Evolutionary conservation across 2,329 filamentous ascomycete genomes (phyloP).

Genomic region (Aschersonia sp.): DNA sequence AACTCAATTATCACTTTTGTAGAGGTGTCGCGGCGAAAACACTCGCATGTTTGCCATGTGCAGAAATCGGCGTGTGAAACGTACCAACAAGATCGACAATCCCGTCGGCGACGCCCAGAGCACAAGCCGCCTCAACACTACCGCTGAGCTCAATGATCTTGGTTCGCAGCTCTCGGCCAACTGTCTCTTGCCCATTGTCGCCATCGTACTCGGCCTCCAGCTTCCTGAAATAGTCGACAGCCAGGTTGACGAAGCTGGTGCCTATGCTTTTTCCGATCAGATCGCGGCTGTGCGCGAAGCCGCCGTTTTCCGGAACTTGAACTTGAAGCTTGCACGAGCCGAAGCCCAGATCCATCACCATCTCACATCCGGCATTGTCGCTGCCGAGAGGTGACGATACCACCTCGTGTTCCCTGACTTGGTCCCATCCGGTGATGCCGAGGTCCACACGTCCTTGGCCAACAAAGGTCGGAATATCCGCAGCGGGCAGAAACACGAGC

Average conservation of each 20-base stretch:
- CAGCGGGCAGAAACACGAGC: conserved; percentile 90
- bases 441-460: conserved; percentile 87
- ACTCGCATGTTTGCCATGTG: too few relatives aligned
- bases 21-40: too few relatives aligned
- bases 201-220: conserved; percentile 46
- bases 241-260: conserved; percentile 82
- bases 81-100: conserved; percentile 93
- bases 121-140: conserved; percentile 93
- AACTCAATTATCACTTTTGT: background rate
- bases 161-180: conserved; percentile 50
- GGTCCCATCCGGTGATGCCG: conserved; percentile 87
- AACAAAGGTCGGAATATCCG: conserved; percentile 94
- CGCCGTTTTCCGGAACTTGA: conserved; percentile 83
- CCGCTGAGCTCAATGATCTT: conserved; percentile 90
- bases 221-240: conserved; percentile 68
- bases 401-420: conserved; percentile 81
- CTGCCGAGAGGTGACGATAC: conserved; percentile 33
- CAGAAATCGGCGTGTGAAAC: conserved; percentile 17
- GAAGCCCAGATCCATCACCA: conserved; percentile 82
- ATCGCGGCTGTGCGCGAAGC: conserved; percentile 53
- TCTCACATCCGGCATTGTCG: conserved; percentile 53
- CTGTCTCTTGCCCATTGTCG: conserved; percentile 18
- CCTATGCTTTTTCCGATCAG: conserved; percentile 86
- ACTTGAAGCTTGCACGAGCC: conserved; percentile 87
- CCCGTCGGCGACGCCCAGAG: conserved; percentile 86